These are phyloP conservation scores for Periconia sp. DNA, from an alignment of 2,329 filamentous ascomycete species.

Conservation along the genomic window DNA sequence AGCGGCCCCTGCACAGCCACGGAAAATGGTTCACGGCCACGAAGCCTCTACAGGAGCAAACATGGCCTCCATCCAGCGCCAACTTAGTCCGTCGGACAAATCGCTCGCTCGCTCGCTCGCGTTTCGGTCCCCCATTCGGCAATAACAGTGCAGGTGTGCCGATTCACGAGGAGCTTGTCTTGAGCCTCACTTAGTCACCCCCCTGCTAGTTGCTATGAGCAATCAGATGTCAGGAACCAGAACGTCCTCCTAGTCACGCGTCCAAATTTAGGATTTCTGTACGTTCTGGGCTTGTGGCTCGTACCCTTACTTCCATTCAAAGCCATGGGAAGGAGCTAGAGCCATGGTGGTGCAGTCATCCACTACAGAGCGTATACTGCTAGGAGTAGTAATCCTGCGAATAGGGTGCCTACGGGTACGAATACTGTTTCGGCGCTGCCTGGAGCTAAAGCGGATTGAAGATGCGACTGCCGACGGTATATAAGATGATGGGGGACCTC, in stretches of 20 bases:
- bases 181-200: conserved; percentile 20
- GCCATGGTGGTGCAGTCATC: conserved; percentile 20
- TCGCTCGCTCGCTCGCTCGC: too few species aligned
- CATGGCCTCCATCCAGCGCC: too few species aligned
- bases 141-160: conserved; percentile 6
- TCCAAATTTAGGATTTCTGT: conserved; percentile 19
- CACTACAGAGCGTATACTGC: conserved; percentile 11
- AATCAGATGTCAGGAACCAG: conserved; percentile 7
- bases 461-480: background rate
- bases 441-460: background rate
- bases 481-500: too few species aligned
- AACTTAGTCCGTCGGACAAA: too few species aligned
- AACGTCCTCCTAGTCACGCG: conserved; percentile 4
- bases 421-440: background rate
- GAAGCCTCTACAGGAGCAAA: too few species aligned
- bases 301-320: conserved; percentile 12
- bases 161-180: conserved; percentile 15
- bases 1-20: conserved; percentile 4
- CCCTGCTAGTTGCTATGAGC: conserved; percentile 13
- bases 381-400: conserved; percentile 10
- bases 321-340: conserved; percentile 5
- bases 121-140: conserved; percentile 14
- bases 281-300: conserved; percentile 19
- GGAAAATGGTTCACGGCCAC: too few species aligned
- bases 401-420: background rate